These are phyloP conservation scores for Maudiozyma serrabonitensis DNA, from an alignment of 805 yeast species.

Conservation along the genomic window DNA sequence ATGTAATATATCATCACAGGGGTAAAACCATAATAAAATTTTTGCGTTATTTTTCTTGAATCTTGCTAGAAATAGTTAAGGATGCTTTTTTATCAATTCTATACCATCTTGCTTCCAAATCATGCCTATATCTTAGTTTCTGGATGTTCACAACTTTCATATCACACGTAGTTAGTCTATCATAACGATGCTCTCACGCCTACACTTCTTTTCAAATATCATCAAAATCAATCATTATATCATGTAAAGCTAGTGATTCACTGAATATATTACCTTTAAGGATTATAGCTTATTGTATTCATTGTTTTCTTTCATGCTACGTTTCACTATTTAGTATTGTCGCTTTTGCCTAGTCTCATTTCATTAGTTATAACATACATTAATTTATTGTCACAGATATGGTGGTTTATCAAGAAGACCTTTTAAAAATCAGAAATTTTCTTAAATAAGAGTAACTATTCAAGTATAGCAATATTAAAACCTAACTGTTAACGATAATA, in stretches of 20 bases:
- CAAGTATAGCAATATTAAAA: neutral
- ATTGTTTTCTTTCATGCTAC: neutral
- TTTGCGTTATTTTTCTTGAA: too few species aligned
- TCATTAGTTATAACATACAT: constrained; percentile 8
- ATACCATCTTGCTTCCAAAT: too few species aligned
- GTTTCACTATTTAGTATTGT: neutral
- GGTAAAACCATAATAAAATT: too few species aligned
- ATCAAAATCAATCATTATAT: too few species aligned
- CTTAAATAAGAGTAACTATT: neutral
- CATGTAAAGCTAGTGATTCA: too few species aligned
- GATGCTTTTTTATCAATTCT: too few species aligned
- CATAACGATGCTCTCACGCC: neutral
- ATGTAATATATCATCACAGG: too few species aligned
- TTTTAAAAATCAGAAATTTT: neutral
- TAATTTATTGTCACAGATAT: constrained; percentile 10
- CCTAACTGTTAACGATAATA: neutral
- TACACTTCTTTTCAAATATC: neutral
- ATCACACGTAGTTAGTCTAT: neutral
- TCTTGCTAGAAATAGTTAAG: too few species aligned
- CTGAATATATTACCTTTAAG: too few species aligned
- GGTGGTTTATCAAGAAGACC: neutral
- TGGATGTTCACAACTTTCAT: too few species aligned
- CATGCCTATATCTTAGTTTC: too few species aligned
- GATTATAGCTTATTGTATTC: too few species aligned
- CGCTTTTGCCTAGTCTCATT: neutral